Percentiles rank a stretch among this genome's conserved stretches.
Evolutionary conservation across 1,139 yeast species (phyloP).

Genomic region (Taphrina pruni): DNA sequence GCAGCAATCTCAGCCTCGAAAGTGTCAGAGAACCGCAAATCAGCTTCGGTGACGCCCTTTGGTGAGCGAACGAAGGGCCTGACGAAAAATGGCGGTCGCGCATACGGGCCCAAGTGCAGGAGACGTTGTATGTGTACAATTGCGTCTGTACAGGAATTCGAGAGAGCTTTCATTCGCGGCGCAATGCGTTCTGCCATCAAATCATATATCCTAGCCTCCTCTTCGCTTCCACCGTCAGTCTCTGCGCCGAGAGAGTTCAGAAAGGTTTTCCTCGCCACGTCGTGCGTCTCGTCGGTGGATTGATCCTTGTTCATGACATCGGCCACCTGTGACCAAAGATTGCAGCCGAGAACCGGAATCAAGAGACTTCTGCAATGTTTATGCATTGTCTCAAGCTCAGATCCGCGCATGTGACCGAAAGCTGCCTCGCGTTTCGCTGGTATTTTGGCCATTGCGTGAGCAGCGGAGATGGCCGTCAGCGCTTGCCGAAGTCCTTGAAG

Average conservation of each 20-base stretch:
- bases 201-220: conserved; percentile 2
- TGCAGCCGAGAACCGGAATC: conserved; percentile 33
- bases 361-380: conserved; percentile 22
- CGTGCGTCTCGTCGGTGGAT: background rate
- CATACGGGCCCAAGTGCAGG: conserved; percentile 27
- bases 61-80: conserved; percentile 21
- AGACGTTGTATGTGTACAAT: conserved; percentile 31
- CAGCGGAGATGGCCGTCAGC: conserved; percentile 31
- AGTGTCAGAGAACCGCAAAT: conserved; percentile 4
- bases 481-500: conserved; percentile 26
- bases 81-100: conserved; percentile 26
- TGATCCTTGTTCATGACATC: conserved; percentile 5
- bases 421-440: conserved; percentile 38
- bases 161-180: conserved; percentile 25
- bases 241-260: conserved; percentile 12
- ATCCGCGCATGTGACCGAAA: conserved; percentile 32
- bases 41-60: conserved; percentile 3
- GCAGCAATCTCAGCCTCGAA: conserved; percentile 34
- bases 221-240: background rate
- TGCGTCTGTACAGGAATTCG: conserved; percentile 21
- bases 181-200: conserved; percentile 27
- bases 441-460: conserved; percentile 16
- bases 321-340: conserved; percentile 30
- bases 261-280: conserved; percentile 1
- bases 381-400: conserved; percentile 32